A percentile compares a stretch with the other conserved stretches of the same genome.
Evolutionary conservation across 1,284 basidiomycete species (phyloP).

Genomic region (Rhodotorula sp.): DNA sequence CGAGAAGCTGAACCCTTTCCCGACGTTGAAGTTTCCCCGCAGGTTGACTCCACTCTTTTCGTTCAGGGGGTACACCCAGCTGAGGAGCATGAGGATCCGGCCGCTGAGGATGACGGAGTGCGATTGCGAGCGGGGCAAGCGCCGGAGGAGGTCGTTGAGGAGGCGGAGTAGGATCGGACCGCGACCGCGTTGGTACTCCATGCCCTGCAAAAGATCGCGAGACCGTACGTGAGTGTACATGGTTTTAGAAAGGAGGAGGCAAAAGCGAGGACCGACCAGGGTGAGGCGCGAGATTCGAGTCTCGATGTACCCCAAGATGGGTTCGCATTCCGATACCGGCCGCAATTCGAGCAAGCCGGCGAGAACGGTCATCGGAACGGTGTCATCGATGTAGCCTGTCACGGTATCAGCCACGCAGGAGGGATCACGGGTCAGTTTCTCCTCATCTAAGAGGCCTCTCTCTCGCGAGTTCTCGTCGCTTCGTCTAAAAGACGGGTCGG

Average conservation of each 20-base stretch:
- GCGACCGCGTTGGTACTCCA: slow-evolving; percentile 81
- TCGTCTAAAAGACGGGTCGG: slow-evolving; percentile 40
- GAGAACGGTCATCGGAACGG: slow-evolving; percentile 63
- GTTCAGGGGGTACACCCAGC: slow-evolving; percentile 77
- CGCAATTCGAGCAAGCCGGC: slow-evolving; percentile 76
- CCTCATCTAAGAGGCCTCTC: no score
- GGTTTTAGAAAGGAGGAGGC: neutral
- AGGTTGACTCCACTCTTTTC: slow-evolving; percentile 88
- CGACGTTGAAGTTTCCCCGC: slow-evolving; percentile 71
- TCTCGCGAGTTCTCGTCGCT: no score
- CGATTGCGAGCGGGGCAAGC: slow-evolving; percentile 76
- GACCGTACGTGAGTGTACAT: neutral
- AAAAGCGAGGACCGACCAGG: slow-evolving; percentile 45
- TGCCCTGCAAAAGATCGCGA: slow-evolving; percentile 51
- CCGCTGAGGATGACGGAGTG: slow-evolving; percentile 78
- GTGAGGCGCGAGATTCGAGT: slow-evolving; percentile 64
- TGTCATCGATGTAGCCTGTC: slow-evolving; percentile 51
- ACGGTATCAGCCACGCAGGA: no score
- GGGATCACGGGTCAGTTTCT: no score
- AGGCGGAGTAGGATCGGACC: slow-evolving; percentile 77
- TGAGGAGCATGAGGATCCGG: slow-evolving; percentile 78
- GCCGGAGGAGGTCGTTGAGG: slow-evolving; percentile 78
- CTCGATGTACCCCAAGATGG: slow-evolving; percentile 82
- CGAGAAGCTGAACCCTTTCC: slow-evolving; percentile 51
- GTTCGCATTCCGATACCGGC: slow-evolving; percentile 73